Conservation (phyloP, 495 filamentous ascomycete genomes). For the Hyaloscypha finlandica region DNA sequence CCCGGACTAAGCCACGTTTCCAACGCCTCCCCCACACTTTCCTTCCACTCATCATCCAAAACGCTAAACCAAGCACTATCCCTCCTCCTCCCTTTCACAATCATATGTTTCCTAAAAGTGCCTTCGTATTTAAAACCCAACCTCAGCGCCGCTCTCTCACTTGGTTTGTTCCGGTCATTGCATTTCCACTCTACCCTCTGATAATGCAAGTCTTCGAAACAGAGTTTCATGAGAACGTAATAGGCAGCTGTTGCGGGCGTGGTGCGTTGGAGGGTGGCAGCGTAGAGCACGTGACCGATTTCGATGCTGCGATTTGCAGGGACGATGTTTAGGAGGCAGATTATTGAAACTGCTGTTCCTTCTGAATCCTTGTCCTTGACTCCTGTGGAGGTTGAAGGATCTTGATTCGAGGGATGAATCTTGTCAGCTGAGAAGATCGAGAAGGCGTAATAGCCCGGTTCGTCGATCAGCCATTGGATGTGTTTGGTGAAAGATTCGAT, state of each 20-base stretch:
- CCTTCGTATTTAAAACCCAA: slow-evolving; percentile 58
- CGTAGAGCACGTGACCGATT: slow-evolving; percentile 53
- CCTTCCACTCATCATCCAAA: slow-evolving; percentile 51
- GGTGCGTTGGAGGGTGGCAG: slow-evolving; percentile 47
- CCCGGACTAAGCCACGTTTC: slow-evolving; percentile 48
- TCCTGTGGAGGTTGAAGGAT: slow-evolving; percentile 5
- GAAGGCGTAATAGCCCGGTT: slow-evolving; percentile 43
- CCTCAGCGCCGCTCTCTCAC: slow-evolving; percentile 49
- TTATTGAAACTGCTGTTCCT: slow-evolving; percentile 40
- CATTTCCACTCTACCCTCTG: slow-evolving; percentile 62
- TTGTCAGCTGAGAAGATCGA: slow-evolving; percentile 41
- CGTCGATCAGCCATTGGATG: slow-evolving; percentile 34
- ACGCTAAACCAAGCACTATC: slow-evolving; percentile 60
- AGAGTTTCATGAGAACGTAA: slow-evolving; percentile 48
- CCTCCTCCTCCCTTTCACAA: slow-evolving; percentile 54
- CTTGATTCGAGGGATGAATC: background rate
- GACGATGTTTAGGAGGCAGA: slow-evolving; percentile 46
- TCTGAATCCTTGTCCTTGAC: slow-evolving; percentile 17
- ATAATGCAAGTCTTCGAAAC: slow-evolving; percentile 53
- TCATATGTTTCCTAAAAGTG: slow-evolving; percentile 56
- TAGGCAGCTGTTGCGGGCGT: slow-evolving; percentile 52
- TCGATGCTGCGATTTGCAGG: slow-evolving; percentile 45
- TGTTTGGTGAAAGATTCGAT: slow-evolving; percentile 36
- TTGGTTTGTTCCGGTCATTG: slow-evolving; percentile 50
- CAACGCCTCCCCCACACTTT: slow-evolving; percentile 37